A percentile compares a stretch with the other conserved stretches of the same genome.
phyloP scores from a whole-genome alignment of 768 basidiomycete genomes.

The Auriscalpium microsporum region DNA sequence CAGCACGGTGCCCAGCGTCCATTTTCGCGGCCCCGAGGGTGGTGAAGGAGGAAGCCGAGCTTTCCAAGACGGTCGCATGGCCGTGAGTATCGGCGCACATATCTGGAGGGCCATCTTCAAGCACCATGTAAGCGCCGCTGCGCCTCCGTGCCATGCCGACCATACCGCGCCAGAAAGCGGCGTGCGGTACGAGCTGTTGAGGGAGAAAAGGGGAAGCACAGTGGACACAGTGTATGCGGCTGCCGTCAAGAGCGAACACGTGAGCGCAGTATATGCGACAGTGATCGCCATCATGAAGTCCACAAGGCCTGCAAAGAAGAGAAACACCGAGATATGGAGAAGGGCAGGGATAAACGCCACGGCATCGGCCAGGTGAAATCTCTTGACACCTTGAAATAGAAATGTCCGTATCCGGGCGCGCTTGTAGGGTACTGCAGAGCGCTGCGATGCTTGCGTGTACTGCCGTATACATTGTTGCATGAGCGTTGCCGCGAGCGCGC shows the following conservation, averaged over 20 bases:
- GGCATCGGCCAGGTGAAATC: background rate
- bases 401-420: background rate
- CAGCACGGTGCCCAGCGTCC: no score
- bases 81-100: no score
- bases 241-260: background rate
- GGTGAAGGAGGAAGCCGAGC: no score
- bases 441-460: background rate
- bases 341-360: background rate
- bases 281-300: background rate
- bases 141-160: background rate
- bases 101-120: no score
- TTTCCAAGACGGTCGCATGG: no score
- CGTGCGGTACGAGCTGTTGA: conserved; percentile 11
- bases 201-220: background rate
- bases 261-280: background rate
- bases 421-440: background rate
- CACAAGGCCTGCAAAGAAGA: conserved; percentile 2
- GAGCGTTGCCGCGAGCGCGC: background rate
- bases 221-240: conserved; percentile 3
- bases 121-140: no score
- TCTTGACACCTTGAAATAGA: background rate
- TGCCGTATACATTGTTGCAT: background rate
- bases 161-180: background rate
- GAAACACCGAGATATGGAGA: conserved; percentile 1
- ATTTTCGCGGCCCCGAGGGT: no score